A percentile compares a stretch with the other conserved stretches of the same genome.
Evolutionary conservation across 129 eudicot genomes (phyloP).

Genomic region (Artemisia annua): DNA sequence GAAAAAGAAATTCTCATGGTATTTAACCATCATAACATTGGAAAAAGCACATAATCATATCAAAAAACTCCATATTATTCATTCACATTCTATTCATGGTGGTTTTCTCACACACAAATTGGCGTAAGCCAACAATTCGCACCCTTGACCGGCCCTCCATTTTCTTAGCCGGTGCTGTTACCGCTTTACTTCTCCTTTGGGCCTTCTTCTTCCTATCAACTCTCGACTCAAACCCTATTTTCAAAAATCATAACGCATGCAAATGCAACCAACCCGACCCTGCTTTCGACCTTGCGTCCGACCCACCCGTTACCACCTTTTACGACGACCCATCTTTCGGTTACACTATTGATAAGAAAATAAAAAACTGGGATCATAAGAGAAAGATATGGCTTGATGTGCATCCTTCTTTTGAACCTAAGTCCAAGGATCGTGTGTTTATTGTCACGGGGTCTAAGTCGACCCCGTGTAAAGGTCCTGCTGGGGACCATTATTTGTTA

Average conservation of each 20-base stretch:
- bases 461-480: constrained; percentile 34
- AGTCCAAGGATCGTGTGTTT: constrained; percentile 16
- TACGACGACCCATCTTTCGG: constrained; percentile 46
- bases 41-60: constrained; percentile 10
- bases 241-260: constrained; percentile 1
- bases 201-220: constrained; percentile 29
- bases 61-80: neutral
- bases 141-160: constrained; percentile 35
- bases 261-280: constrained; percentile 24
- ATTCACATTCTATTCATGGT: constrained; percentile 19
- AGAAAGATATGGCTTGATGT: constrained; percentile 30
- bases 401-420: constrained; percentile 36
- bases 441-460: constrained; percentile 40
- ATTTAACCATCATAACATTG: constrained; percentile 29
- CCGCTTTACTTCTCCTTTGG: constrained; percentile 25
- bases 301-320: constrained; percentile 41
- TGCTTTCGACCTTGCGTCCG: constrained; percentile 26
- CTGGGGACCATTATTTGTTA: constrained; percentile 40
- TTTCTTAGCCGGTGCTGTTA: constrained; percentile 41
- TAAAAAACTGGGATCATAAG: constrained; percentile 33
- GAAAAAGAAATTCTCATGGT: constrained; percentile 15
- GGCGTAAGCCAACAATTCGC: constrained; percentile 39
- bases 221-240: constrained; percentile 2
- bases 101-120: constrained; percentile 18
- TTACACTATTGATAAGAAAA: constrained; percentile 25